phyloP scores from a whole-genome alignment of 2,329 filamentous ascomycete species.

The Diaporthe ampelina region DNA sequence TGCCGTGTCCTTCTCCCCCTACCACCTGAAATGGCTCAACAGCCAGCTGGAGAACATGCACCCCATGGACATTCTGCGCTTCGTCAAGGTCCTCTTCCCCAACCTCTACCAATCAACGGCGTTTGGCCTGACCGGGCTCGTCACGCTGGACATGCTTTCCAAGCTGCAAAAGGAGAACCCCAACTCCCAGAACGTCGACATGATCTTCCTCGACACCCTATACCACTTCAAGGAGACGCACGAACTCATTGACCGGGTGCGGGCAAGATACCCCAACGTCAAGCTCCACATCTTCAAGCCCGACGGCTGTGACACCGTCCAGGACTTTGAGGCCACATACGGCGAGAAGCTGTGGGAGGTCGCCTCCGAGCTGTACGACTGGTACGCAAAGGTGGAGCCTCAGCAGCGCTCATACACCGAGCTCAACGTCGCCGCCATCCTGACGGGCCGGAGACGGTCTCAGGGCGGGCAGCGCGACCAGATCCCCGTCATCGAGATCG shows the following conservation, averaged over 20 bases:
- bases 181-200: slow-evolving; percentile 65
- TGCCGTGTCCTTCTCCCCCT: slow-evolving; percentile 86
- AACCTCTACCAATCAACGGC: slow-evolving; percentile 90
- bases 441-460: slow-evolving; percentile 91
- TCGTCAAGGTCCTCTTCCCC: slow-evolving; percentile 92
- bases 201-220: slow-evolving; percentile 87
- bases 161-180: slow-evolving; percentile 76
- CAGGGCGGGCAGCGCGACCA: slow-evolving; percentile 94
- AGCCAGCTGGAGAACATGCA: slow-evolving; percentile 88
- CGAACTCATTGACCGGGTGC: slow-evolving; percentile 80
- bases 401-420: slow-evolving; percentile 91
- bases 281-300: slow-evolving; percentile 93
- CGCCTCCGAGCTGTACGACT: slow-evolving; percentile 92
- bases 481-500: slow-evolving; percentile 92
- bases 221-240: slow-evolving; percentile 87
- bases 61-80: slow-evolving; percentile 91
- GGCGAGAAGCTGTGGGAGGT: slow-evolving; percentile 88
- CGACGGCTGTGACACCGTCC: slow-evolving; percentile 77
- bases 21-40: slow-evolving; percentile 93
- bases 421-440: slow-evolving; percentile 87
- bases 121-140: slow-evolving; percentile 85
- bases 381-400: slow-evolving; percentile 96
- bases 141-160: slow-evolving; percentile 87
- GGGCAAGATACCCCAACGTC: slow-evolving; percentile 81
- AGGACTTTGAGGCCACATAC: slow-evolving; percentile 86